A percentile compares a stretch with the other conserved stretches of the same genome.
These are phyloP conservation scores for Chrysanthemum makinoi DNA, from an alignment of 129 eudicot species.

Conservation along the genomic window DNA sequence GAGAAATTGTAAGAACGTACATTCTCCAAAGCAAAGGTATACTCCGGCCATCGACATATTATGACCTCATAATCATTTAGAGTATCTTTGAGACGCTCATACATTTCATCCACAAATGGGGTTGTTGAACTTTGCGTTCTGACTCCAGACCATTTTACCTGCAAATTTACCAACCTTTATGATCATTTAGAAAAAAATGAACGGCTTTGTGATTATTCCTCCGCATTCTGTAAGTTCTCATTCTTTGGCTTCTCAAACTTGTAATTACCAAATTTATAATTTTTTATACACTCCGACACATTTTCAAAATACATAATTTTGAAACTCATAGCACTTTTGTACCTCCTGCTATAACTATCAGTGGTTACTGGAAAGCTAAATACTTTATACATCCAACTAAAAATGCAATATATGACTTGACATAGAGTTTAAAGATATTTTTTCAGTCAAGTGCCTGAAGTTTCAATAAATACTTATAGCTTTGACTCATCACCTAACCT, in stretches of 20 bases:
- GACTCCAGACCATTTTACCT: conserved; percentile 87
- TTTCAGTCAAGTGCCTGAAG: too few species aligned
- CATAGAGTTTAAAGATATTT: neutral
- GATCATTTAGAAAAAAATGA: neutral
- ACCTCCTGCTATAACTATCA: too few species aligned
- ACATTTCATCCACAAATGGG: conserved; percentile 87
- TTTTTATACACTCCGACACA: neutral
- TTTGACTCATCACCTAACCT: too few species aligned
- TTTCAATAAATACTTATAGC: too few species aligned
- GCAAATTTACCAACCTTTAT: conserved; percentile 22
- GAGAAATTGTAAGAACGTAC: conserved; percentile 36
- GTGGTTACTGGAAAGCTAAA: neutral
- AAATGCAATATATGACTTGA: neutral
- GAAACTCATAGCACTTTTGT: neutral
- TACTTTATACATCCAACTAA: neutral
- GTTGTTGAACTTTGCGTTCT: conserved; percentile 71
- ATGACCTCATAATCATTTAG: conserved; percentile 75
- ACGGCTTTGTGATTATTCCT: neutral
- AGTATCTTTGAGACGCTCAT: conserved; percentile 66
- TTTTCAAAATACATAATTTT: neutral
- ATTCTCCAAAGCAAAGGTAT: conserved; percentile 71
- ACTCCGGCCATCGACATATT: conserved; percentile 90
- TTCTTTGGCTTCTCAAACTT: neutral
- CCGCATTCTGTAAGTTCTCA: neutral
- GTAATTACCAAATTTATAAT: neutral